Conservation (phyloP, 202 grass and related monocot genomes). For the Zoysia matrella region DNA sequence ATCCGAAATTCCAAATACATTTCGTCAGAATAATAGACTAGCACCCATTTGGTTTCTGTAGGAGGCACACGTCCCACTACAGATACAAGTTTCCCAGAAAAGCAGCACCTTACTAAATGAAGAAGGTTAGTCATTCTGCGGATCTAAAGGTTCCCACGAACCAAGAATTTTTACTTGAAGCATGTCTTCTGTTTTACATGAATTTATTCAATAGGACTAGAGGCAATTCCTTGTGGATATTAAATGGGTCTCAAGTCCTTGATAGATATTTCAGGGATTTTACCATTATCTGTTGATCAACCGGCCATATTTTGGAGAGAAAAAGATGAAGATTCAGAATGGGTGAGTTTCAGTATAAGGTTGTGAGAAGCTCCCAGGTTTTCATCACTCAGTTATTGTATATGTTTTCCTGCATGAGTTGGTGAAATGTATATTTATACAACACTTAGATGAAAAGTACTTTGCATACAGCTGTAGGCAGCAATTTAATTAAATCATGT, state of each 20-base stretch:
- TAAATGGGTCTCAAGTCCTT: not conserved
- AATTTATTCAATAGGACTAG: not conserved
- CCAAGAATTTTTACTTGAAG: not conserved
- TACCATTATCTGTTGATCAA: slow-evolving; percentile 60
- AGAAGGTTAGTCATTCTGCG: slow-evolving; percentile 64
- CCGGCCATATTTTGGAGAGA: slow-evolving; percentile 86
- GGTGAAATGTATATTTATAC: slow-evolving; percentile 20
- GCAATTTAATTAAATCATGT: slow-evolving; percentile 24
- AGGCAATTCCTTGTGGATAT: slow-evolving; percentile 1
- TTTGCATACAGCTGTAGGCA: slow-evolving; percentile 29
- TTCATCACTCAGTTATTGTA: slow-evolving; percentile 7
- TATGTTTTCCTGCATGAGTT: slow-evolving; percentile 29
- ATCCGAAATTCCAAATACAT: slow-evolving; percentile 1
- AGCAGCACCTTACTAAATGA: slow-evolving; percentile 65
- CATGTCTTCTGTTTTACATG: not conserved
- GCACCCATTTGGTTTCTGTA: slow-evolving; percentile 40
- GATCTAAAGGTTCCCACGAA: slow-evolving; percentile 9
- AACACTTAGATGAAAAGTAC: slow-evolving; percentile 12
- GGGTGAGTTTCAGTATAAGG: slow-evolving; percentile 60
- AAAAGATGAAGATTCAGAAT: slow-evolving; percentile 96
- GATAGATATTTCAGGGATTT: slow-evolving; percentile 48
- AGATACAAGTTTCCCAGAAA: slow-evolving; percentile 93
- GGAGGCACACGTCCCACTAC: slow-evolving; percentile 82
- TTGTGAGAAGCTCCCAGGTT: slow-evolving; percentile 2
- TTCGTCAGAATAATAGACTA: slow-evolving; percentile 20